Percentiles rank a stretch among this genome's conserved stretches.
Evolutionary conservation across 2,329 filamentous ascomycete species (phyloP).

Genomic region (Aspergillus proliferans): DNA sequence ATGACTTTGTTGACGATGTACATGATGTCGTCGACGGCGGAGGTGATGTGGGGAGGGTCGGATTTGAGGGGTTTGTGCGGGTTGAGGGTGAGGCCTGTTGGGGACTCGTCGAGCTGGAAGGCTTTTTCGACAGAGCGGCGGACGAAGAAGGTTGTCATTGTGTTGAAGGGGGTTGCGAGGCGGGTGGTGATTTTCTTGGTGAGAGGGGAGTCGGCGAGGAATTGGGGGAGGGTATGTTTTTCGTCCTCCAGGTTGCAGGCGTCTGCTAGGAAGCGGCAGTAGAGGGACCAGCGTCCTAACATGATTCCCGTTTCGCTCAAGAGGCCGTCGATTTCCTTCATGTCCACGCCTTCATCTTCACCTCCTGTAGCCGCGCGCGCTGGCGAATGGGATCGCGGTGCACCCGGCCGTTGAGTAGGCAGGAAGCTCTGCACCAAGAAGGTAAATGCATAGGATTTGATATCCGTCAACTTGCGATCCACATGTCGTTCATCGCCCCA

Average conservation of each 20-base stretch:
- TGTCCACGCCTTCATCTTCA: conserved; percentile 89
- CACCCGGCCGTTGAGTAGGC: conserved; percentile 61
- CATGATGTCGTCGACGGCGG: conserved; percentile 97
- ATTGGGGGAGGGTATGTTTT: conserved; percentile 58
- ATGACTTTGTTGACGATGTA: conserved; percentile 94
- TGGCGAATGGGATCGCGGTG: conserved; percentile 69
- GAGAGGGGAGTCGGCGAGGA: conserved; percentile 73
- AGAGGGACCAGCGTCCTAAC: conserved; percentile 88
- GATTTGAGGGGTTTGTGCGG: conserved; percentile 64
- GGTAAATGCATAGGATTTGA: conserved; percentile 96
- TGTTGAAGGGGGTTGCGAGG: conserved; percentile 75
- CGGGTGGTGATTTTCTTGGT: conserved; percentile 69
- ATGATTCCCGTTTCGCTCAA: conserved; percentile 86
- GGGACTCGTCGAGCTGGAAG: conserved; percentile 90
- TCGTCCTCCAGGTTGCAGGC: conserved; percentile 64
- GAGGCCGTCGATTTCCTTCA: conserved; percentile 89
- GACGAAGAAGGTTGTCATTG: conserved; percentile 95
- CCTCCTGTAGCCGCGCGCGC: conserved; percentile 53
- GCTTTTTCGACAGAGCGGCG: conserved; percentile 93
- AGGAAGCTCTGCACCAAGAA: conserved; percentile 94
- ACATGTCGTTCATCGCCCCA: conserved; percentile 87
- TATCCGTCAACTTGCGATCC: conserved; percentile 81
- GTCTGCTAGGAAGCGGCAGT: conserved; percentile 77
- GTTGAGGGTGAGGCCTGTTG: conserved; percentile 70
- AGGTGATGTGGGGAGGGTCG: conserved; percentile 85